These are phyloP conservation scores for Coemansia sp. DNA, from an alignment of 192 early-diverging fungal genomes.

Conservation along the genomic window DNA sequence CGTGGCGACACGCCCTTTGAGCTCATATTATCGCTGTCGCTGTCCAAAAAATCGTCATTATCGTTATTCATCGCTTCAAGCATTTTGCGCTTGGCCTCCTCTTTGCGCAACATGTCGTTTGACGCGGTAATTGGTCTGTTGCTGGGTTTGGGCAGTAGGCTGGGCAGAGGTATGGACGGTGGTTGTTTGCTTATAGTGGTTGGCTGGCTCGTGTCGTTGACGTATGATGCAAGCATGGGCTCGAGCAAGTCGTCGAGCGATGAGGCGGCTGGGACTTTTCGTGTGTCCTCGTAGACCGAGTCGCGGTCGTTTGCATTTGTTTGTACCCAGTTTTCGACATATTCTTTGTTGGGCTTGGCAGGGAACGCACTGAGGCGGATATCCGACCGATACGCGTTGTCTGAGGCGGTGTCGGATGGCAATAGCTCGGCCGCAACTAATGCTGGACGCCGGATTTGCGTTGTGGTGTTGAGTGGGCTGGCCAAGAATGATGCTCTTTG, in stretches of 20 bases:
- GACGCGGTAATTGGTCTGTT: not conserved
- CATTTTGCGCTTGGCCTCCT: too few relatives aligned
- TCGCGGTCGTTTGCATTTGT: not conserved
- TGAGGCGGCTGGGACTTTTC: slow-evolving; percentile 10
- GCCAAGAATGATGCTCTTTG: not conserved
- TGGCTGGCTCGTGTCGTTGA: not conserved
- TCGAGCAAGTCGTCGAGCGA: slow-evolving; percentile 28
- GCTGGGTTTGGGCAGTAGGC: not conserved
- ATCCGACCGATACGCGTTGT: not conserved
- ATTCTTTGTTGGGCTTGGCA: not conserved
- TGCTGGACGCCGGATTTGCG: not conserved
- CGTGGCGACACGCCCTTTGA: slow-evolving; percentile 3
- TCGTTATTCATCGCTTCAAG: not conserved
- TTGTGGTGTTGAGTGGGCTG: not conserved
- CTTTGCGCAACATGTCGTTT: slow-evolving; percentile 24
- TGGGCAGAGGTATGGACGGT: not conserved
- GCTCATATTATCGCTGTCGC: slow-evolving; percentile 36
- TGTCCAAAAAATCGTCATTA: slow-evolving; percentile 35
- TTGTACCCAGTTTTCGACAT: not conserved
- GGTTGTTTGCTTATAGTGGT: not conserved
- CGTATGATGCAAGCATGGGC: slow-evolving; percentile 25
- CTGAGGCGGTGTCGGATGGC: not conserved
- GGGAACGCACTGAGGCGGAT: not conserved
- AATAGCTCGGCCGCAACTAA: not conserved
- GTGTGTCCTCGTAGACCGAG: not conserved